These are phyloP conservation scores for Panicum hallii DNA, from an alignment of 202 grass and related monocot genomes.

Conservation along the genomic window DNA sequence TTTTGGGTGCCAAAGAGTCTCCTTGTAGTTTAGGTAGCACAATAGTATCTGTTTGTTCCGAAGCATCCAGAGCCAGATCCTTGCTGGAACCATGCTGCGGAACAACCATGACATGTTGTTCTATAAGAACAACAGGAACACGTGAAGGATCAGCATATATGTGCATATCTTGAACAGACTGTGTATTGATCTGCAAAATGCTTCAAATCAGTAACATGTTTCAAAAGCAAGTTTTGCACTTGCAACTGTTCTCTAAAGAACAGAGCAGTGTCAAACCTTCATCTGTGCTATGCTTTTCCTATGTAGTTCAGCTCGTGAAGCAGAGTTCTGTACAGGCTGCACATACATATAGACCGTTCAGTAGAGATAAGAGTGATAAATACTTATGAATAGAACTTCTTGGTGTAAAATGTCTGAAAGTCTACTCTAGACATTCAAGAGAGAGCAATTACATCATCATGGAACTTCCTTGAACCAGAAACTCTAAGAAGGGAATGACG, in stretches of 20 bases:
- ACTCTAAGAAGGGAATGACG: constrained; percentile 70
- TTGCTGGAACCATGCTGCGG: constrained; percentile 73
- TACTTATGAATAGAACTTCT: constrained; percentile 17
- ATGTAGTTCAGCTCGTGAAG: constrained; percentile 80
- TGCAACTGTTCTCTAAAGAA: constrained; percentile 36
- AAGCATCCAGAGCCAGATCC: constrained; percentile 50
- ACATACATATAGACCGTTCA: constrained; percentile 44
- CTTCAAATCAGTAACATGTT: constrained; percentile 42
- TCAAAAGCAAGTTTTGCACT: background rate
- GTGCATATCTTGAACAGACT: constrained; percentile 95
- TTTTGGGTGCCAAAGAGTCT: constrained; percentile 49
- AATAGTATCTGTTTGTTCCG: constrained; percentile 69
- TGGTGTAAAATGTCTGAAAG: constrained; percentile 16
- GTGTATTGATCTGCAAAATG: constrained; percentile 77
- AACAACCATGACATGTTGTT: constrained; percentile 92
- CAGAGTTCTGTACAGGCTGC: constrained; percentile 78
- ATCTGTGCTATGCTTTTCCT: constrained; percentile 97
- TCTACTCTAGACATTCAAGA: constrained; percentile 28
- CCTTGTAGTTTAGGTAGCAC: constrained; percentile 65
- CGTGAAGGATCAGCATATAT: constrained; percentile 91
- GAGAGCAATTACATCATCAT: constrained; percentile 71
- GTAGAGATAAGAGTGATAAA: constrained; percentile 30
- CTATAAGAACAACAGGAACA: constrained; percentile 92
- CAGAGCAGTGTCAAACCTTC: constrained; percentile 60
- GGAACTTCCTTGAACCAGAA: constrained; percentile 71